phyloP scores from a whole-genome alignment of 345 rosid species.

The Camelina sativa region DNA sequence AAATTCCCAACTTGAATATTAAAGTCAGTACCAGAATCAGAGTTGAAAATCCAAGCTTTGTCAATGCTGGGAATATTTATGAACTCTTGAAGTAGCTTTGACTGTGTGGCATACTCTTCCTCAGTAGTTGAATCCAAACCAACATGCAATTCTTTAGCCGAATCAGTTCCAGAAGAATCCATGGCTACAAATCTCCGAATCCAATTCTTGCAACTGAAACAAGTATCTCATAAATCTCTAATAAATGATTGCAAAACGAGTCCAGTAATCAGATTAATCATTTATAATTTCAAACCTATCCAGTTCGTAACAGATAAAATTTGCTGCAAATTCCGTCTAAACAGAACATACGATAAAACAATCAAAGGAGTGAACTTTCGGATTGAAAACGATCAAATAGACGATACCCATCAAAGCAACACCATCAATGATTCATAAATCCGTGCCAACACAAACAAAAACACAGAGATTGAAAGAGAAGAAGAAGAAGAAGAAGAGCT shows the following conservation, averaged over 20 bases:
- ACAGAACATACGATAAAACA: slow-evolving; percentile 12
- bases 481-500: slow-evolving; percentile 24
- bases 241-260: background rate
- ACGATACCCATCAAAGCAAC: slow-evolving; percentile 22
- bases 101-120: slow-evolving; percentile 70
- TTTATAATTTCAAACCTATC: background rate
- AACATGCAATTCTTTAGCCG: slow-evolving; percentile 42
- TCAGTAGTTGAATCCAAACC: slow-evolving; percentile 62
- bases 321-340: background rate
- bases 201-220: slow-evolving; percentile 45
- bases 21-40: slow-evolving; percentile 49
- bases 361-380: slow-evolving; percentile 31
- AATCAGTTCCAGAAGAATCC: slow-evolving; percentile 56
- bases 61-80: slow-evolving; percentile 62
- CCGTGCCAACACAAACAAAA: slow-evolving; percentile 21
- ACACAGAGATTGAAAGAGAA: background rate
- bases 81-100: slow-evolving; percentile 78
- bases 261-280: background rate
- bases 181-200: slow-evolving; percentile 45
- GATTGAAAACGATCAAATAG: slow-evolving; percentile 4
- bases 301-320: background rate
- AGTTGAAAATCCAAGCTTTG: slow-evolving; percentile 79
- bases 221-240: background rate
- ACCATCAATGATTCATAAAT: background rate
- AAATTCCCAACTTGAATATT: slow-evolving; percentile 1